phyloP scores from a whole-genome alignment of 1,284 basidiomycete species.

The Ustilago loliicola region DNA sequence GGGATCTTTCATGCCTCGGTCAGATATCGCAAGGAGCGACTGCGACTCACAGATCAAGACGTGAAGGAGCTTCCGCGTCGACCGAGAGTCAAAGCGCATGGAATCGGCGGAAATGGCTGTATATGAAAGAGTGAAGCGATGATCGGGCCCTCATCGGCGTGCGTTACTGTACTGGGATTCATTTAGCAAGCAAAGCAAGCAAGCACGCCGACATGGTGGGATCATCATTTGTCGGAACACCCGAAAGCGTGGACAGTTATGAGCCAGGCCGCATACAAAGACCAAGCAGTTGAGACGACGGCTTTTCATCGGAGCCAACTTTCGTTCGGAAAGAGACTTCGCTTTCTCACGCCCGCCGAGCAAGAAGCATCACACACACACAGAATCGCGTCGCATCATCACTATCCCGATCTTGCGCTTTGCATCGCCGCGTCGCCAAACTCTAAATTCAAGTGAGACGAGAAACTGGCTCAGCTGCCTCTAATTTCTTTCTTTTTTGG shows the following conservation, averaged over 20 bases:
- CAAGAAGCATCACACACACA: not conserved
- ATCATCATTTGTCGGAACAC: too few species aligned
- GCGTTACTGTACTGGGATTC: too few species aligned
- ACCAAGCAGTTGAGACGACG: not conserved
- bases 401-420: slow-evolving; percentile 1
- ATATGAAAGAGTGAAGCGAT: not conserved
- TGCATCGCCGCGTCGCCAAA: not conserved
- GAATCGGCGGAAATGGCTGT: not conserved
- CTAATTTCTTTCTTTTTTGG: not conserved
- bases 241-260: not conserved
- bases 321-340: too few species aligned
- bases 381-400: not conserved
- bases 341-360: not conserved
- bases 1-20: too few species aligned
- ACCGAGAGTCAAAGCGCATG: too few species aligned
- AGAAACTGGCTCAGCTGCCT: slow-evolving; percentile 1
- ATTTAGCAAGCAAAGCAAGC: too few species aligned
- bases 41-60: not conserved
- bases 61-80: too few species aligned
- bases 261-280: not conserved
- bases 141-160: not conserved
- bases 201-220: too few species aligned
- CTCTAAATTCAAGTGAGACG: not conserved
- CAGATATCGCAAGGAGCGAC: too few species aligned
- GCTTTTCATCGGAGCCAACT: not conserved